These are phyloP conservation scores for Penicillium decumbens DNA, from an alignment of 2,329 filamentous ascomycete species.

Conservation along the genomic window DNA sequence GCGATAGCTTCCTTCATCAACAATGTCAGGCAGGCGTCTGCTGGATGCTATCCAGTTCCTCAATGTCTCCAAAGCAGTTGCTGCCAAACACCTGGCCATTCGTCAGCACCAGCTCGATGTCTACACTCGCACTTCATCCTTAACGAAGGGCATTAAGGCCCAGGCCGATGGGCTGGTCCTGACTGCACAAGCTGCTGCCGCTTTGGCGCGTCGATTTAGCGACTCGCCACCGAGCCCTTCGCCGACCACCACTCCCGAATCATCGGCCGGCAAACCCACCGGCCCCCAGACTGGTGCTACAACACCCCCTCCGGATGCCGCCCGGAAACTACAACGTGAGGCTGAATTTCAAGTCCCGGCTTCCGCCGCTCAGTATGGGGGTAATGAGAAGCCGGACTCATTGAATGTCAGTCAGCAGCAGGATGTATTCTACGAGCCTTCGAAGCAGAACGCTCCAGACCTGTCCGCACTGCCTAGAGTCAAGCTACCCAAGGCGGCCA, in stretches of 20 bases:
- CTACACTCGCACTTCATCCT: conserved; percentile 60
- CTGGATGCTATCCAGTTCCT: conserved; percentile 67
- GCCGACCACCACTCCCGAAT: conserved; percentile 24
- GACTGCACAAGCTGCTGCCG: conserved; percentile 57
- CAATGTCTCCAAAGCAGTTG: conserved; percentile 65
- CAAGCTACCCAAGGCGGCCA: conserved; percentile 53
- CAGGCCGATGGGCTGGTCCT: conserved; percentile 60
- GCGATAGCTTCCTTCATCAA: conserved; percentile 11
- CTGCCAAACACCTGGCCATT: conserved; percentile 57
- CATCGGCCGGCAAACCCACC: conserved; percentile 26
- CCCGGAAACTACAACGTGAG: conserved; percentile 46
- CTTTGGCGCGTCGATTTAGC: conserved; percentile 55
- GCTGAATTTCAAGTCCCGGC: conserved; percentile 53
- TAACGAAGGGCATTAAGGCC: conserved; percentile 58
- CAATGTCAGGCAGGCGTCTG: conserved; percentile 58
- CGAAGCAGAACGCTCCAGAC: conserved; percentile 45
- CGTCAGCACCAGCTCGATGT: conserved; percentile 59
- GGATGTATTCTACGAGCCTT: conserved; percentile 55
- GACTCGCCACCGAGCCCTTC: conserved; percentile 38
- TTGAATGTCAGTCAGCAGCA: conserved; percentile 51
- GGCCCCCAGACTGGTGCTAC: conserved; percentile 12
- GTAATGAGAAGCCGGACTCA: conserved; percentile 23
- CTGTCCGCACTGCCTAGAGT: conserved; percentile 52
- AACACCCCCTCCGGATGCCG: conserved; percentile 40
- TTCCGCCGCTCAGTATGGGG: conserved; percentile 43